Evolutionary conservation across 2,329 filamentous ascomycete species (phyloP), one percentile per base, ranked within the genome.

Genomic region (Aspergillus pseudonomiae): DNA sequence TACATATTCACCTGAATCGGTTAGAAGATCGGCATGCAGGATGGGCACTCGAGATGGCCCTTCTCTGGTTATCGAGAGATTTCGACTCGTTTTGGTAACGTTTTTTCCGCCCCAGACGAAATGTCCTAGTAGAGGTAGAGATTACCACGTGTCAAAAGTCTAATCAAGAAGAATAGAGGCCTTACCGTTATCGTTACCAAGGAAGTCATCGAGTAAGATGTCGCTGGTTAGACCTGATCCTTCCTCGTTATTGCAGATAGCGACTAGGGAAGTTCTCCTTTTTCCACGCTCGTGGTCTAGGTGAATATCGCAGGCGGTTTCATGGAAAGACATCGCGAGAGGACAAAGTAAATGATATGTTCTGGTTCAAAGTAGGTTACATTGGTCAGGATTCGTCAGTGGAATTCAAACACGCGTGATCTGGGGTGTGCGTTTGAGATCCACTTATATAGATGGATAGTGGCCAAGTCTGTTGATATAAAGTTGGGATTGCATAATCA

Each of bases 231-330:
- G 28, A 6, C 67, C 67, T 14, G 56, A 55, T 39, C 67, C 67
- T 45, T 68, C 65, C 3, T 69, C 67, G 30, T 68, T 69, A 46
- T 69, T 69, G 62, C 65, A 67, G 32, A 66, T 69, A 14, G 67
- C 67, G 24, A 61, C 57, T 3, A 69, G 43, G 10, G 54, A 59
- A 9, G 62, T 69, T 11, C 11, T 21, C 21, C 43, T 16, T 14
- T 2, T n/a, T 24, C 21, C 43, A 5, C 6, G 43, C 7, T 65
- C 53, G 32, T 50, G 16, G 26, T 41, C 59, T 7, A 68, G 57
- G n/a, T 67, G 65, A 11, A 66, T 60, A 58, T 64, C 64, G 30
- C 65, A 68, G 34, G 67, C 61, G 26, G 43, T 68, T 59, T 63
- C 36, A 2, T 69, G 59, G 28, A 69, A 68, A 11, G 64, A 65